Conservation (phyloP, 306 rosid genomes). For the Oemleria cerasiformis region DNA sequence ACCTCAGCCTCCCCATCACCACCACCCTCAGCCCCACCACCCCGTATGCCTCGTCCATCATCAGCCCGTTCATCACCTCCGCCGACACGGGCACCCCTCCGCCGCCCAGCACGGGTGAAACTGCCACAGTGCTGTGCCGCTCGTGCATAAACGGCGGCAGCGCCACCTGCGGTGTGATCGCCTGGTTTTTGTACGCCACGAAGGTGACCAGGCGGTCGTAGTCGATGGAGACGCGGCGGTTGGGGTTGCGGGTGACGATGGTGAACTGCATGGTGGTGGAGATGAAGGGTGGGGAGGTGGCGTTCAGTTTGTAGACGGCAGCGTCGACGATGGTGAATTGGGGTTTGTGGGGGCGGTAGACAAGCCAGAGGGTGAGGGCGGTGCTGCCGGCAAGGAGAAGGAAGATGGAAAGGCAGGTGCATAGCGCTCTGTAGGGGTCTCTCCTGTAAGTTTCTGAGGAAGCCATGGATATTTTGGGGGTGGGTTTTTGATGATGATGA, state of each 20-base stretch:
- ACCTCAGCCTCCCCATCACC: conserved; percentile 63
- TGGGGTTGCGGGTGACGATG: conserved; percentile 66
- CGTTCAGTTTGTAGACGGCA: conserved; percentile 58
- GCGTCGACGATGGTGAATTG: conserved; percentile 51
- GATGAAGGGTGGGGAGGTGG: conserved; percentile 41
- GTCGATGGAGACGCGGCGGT: conserved; percentile 59
- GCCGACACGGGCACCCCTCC: conserved; percentile 51
- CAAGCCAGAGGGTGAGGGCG: conserved; percentile 61
- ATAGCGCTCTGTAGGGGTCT: conserved; percentile 32
- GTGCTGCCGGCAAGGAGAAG: conserved; percentile 56
- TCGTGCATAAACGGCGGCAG: conserved; percentile 54
- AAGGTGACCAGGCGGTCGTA: conserved; percentile 53
- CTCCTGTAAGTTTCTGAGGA: background rate
- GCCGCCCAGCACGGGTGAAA: conserved; percentile 74
- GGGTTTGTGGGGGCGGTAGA: conserved; percentile 74
- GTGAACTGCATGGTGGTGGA: conserved; percentile 71
- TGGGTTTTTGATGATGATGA: no score
- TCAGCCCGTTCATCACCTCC: conserved; percentile 46
- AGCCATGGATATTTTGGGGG: background rate
- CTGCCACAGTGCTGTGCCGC: conserved; percentile 38
- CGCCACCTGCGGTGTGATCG: conserved; percentile 57
- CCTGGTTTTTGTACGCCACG: conserved; percentile 52
- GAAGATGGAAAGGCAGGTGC: conserved; percentile 52
- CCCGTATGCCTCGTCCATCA: conserved; percentile 52
- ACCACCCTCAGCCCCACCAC: conserved; percentile 56